Conservation (phyloP, 345 rosid genomes). For the Eucalyptus victrix region DNA sequence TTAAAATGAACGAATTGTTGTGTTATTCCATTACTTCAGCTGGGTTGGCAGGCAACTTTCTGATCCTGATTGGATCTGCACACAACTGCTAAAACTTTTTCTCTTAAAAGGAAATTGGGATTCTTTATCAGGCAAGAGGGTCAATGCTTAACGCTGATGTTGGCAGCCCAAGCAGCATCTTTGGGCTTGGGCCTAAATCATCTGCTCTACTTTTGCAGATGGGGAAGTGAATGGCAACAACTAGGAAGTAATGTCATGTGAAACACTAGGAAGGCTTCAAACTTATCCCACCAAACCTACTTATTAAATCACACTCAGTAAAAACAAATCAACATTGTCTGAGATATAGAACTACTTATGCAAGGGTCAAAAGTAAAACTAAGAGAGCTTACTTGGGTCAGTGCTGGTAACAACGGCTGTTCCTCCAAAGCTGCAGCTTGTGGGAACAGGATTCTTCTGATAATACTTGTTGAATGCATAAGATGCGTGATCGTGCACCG, state of each 20-base stretch:
- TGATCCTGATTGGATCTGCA: neutral
- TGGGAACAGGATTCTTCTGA: slow-evolving; percentile 60
- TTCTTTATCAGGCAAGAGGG: neutral
- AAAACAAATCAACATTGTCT: neutral
- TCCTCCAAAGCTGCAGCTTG: slow-evolving; percentile 80
- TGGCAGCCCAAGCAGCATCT: neutral
- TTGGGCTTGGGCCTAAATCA: neutral
- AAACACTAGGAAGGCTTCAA: neutral
- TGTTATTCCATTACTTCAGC: neutral
- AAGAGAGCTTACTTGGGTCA: slow-evolving; percentile 61
- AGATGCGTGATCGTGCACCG: slow-evolving; percentile 60
- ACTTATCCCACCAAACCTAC: neutral
- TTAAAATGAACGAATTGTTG: neutral
- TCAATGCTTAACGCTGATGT: neutral
- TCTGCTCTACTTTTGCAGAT: neutral
- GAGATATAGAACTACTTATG: neutral
- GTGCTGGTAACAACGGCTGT: slow-evolving; percentile 69
- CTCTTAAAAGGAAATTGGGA: neutral
- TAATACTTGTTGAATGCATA: slow-evolving; percentile 73
- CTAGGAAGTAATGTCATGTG: neutral
- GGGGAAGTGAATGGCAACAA: neutral
- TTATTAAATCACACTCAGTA: neutral
- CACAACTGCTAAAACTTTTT: neutral
- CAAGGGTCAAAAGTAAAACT: neutral
- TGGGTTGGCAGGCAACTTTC: neutral